A percentile compares a stretch with the other conserved stretches of the same genome.
Evolutionary conservation across 345 rosid genomes (phyloP).

Genomic region (Aurinia saxatilis): DNA sequence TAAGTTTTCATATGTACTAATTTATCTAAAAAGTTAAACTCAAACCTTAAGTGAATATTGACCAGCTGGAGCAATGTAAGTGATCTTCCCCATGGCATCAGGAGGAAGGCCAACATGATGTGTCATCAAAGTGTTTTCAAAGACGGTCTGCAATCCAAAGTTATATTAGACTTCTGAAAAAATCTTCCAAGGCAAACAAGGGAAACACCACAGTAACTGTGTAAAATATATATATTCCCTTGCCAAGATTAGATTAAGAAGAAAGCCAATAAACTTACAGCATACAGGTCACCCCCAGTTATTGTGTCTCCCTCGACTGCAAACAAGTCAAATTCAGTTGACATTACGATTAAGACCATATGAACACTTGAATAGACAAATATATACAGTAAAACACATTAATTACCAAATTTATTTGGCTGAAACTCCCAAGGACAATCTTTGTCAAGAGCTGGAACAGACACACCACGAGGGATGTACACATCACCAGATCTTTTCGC

Average conservation of each 20-base stretch:
- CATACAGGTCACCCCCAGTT: constrained; percentile 98
- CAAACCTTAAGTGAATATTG: constrained; percentile 93
- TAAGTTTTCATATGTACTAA: background rate
- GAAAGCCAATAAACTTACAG: constrained; percentile 55
- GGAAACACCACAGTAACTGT: background rate
- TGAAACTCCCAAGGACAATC: constrained; percentile 91
- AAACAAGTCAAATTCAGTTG: constrained; percentile 14
- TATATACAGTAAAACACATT: constrained; percentile 13
- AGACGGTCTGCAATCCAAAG: constrained; percentile 63
- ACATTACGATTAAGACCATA: constrained; percentile 9
- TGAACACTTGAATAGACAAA: background rate
- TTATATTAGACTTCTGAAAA: constrained; percentile 13
- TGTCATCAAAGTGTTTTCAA: constrained; percentile 87
- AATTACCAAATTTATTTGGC: constrained; percentile 83
- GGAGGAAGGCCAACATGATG: constrained; percentile 94
- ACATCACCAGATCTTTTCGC: constrained; percentile 94
- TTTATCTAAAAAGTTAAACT: background rate
- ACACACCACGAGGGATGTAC: constrained; percentile 98
- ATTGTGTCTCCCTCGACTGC: constrained; percentile 94
- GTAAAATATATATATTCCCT: background rate
- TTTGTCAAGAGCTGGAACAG: constrained; percentile 98
- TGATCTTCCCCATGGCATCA: constrained; percentile 93
- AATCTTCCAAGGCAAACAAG: background rate
- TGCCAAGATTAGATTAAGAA: constrained; percentile 4
- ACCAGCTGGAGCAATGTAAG: constrained; percentile 94